Percentiles rank a stretch among this genome's conserved stretches.
Evolutionary conservation across 345 rosid genomes (phyloP).

Genomic region (Citrus australasica): DNA sequence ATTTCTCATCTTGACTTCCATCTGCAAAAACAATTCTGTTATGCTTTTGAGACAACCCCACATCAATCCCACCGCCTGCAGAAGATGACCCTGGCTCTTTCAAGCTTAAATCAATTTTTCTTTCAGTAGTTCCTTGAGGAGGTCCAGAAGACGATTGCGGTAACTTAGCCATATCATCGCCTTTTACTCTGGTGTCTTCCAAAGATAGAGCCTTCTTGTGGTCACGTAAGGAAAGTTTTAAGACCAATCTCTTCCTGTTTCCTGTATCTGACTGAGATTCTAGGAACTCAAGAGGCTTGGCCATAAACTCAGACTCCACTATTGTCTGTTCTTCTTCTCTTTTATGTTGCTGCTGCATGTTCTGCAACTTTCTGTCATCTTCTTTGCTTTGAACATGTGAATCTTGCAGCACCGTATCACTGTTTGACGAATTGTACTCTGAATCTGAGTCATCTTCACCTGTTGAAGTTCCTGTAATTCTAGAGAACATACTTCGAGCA

Average conservation of each 20-base stretch:
- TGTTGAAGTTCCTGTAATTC: conserved; percentile 72
- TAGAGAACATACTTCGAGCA: conserved; percentile 82
- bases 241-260: conserved; percentile 64
- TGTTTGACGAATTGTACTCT: conserved; percentile 56
- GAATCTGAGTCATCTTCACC: conserved; percentile 52
- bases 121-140: conserved; percentile 31
- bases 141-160: conserved; percentile 34
- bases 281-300: conserved; percentile 32
- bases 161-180: conserved; percentile 27
- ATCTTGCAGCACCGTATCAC: conserved; percentile 35
- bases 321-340: conserved; percentile 20
- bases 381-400: conserved; percentile 31
- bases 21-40: conserved; percentile 26
- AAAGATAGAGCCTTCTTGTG: conserved; percentile 47
- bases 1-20: conserved; percentile 29
- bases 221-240: conserved; percentile 65
- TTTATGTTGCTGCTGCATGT: conserved; percentile 29
- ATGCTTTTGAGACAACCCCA: conserved; percentile 27
- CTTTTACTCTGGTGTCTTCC: conserved; percentile 33
- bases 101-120: conserved; percentile 21
- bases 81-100: conserved; percentile 40
- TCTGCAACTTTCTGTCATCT: conserved; percentile 38
- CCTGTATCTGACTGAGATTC: conserved; percentile 49
- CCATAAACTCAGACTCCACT: conserved; percentile 22
- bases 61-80: conserved; percentile 32